A percentile compares a stretch with the other conserved stretches of the same genome.
phyloP scores from a whole-genome alignment of 805 yeast species.

The Nakazawaea populi region DNA sequence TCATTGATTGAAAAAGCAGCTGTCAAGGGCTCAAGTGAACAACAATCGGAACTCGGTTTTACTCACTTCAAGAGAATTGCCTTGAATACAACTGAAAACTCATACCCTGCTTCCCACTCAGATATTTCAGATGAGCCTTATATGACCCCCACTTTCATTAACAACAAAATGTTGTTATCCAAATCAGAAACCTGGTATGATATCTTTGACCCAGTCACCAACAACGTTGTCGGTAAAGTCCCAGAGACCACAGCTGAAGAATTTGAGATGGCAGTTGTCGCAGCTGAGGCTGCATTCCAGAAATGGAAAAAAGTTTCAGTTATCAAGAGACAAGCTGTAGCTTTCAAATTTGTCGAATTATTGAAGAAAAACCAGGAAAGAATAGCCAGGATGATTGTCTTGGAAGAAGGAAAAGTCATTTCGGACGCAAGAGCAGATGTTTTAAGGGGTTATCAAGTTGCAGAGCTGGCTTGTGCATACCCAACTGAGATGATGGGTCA shows the following conservation, averaged over 20 bases:
- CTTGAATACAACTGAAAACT: conserved; percentile 27
- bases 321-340: conserved; percentile 52
- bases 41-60: neutral
- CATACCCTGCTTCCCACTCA: conserved; percentile 39
- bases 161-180: conserved; percentile 45
- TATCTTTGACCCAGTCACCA: conserved; percentile 72
- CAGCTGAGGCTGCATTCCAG: conserved; percentile 60
- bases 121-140: conserved; percentile 34
- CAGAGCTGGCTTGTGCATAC: conserved; percentile 66
- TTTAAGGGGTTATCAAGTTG: conserved; percentile 71
- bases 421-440: conserved; percentile 74
- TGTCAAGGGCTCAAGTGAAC: neutral
- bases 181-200: conserved; percentile 57
- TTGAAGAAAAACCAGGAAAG: conserved; percentile 63
- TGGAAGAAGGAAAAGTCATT: conserved; percentile 74
- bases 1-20: neutral
- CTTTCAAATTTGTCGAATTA: conserved; percentile 62
- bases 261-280: conserved; percentile 56
- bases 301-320: conserved; percentile 47
- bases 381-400: conserved; percentile 56
- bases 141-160: conserved; percentile 43
- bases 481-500: conserved; percentile 61
- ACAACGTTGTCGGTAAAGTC: conserved; percentile 56
- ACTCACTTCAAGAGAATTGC: conserved; percentile 5
- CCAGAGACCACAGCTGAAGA: conserved; percentile 69